Evolutionary conservation across 2,329 filamentous ascomycete species (phyloP).

Genomic region (Drechslera avenae): DNA sequence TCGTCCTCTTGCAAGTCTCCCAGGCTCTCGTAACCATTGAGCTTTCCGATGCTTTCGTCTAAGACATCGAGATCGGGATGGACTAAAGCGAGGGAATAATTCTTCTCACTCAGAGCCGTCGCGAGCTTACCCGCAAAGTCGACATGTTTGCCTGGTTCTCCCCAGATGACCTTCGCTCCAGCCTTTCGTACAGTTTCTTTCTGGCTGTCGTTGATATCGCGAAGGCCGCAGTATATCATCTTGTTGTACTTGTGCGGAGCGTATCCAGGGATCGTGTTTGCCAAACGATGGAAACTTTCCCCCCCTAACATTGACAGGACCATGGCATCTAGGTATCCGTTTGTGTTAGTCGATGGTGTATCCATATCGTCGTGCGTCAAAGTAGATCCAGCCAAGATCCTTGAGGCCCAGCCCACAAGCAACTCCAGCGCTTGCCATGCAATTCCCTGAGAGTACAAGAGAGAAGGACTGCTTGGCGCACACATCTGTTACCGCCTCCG

Average conservation of each 20-base stretch:
- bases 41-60: background rate
- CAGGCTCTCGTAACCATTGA: background rate
- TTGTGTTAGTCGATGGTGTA: slow-evolving; percentile 43
- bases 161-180: slow-evolving; percentile 1
- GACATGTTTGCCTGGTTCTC: background rate
- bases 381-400: slow-evolving; percentile 47
- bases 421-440: slow-evolving; percentile 45
- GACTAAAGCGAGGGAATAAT: background rate
- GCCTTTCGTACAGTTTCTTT: background rate
- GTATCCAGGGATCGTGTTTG: slow-evolving; percentile 42
- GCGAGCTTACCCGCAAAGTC: background rate
- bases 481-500: slow-evolving; percentile 32
- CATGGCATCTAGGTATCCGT: slow-evolving; percentile 49
- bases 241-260: slow-evolving; percentile 18
- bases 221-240: background rate
- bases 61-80: background rate
- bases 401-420: slow-evolving; percentile 42
- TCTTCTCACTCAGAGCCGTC: background rate
- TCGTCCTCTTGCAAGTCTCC: slow-evolving; percentile 24
- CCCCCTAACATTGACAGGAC: slow-evolving; percentile 47
- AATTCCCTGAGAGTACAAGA: slow-evolving; percentile 50
- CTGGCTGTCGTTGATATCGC: background rate
- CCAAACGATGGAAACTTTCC: slow-evolving; percentile 38
- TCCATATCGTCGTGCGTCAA: slow-evolving; percentile 54
- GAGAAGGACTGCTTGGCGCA: slow-evolving; percentile 39